phyloP scores from a whole-genome alignment of 2,329 filamentous ascomycete species.

The Rutstroemia sp. region DNA sequence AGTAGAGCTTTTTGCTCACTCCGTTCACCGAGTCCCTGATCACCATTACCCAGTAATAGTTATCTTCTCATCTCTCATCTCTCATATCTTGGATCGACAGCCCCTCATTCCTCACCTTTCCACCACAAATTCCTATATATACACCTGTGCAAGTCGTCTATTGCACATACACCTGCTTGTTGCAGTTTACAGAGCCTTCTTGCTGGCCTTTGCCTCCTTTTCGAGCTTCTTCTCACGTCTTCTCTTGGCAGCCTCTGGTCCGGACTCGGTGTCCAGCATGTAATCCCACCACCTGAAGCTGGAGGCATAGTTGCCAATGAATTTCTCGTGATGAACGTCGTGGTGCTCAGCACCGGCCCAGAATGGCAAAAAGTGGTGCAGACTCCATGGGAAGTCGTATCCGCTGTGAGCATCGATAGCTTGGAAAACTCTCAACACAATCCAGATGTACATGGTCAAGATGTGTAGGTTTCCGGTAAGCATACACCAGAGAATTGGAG shows the following conservation, averaged over 20 bases:
- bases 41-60: neutral
- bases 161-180: neutral
- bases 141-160: neutral
- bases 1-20: no score
- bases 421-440: constrained; percentile 86
- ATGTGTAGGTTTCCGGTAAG: constrained; percentile 86
- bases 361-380: constrained; percentile 93
- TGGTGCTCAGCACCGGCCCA: constrained; percentile 98
- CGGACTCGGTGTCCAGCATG: constrained; percentile 85
- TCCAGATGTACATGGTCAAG: constrained; percentile 97
- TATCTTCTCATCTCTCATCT: neutral
- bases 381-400: constrained; percentile 96
- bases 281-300: constrained; percentile 99
- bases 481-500: constrained; percentile 76
- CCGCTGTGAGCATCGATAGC: constrained; percentile 96
- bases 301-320: constrained; percentile 96
- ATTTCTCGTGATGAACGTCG: constrained; percentile 95
- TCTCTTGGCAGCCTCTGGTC: constrained; percentile 75
- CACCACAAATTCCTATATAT: no score
- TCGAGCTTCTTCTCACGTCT: constrained; percentile 69
- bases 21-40: neutral
- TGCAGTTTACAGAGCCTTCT: constrained; percentile 34
- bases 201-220: constrained; percentile 50
- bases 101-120: no score
- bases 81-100: neutral